Evolutionary conservation across 768 basidiomycete genomes (phyloP).

Genomic region (Cystobasidium tubakii): DNA sequence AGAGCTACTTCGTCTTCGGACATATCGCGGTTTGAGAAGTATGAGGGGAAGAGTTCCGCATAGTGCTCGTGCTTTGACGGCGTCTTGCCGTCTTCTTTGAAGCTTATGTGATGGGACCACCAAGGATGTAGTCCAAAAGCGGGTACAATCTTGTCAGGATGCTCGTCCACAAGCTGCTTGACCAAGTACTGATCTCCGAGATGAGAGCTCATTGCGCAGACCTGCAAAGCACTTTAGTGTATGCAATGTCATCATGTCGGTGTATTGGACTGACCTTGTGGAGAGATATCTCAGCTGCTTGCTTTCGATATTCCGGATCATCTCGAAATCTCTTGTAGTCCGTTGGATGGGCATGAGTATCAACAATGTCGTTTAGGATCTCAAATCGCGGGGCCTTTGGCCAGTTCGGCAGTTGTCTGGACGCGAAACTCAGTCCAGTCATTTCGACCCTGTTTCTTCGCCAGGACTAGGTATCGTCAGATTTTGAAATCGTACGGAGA

Average conservation of each 20-base stretch:
- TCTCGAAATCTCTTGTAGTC: conserved; percentile 21
- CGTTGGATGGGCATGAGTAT: conserved; percentile 30
- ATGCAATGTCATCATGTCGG: background rate
- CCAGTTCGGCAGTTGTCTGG: conserved; percentile 3
- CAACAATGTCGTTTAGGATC: background rate
- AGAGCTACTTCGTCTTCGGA: conserved; percentile 53
- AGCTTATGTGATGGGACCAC: conserved; percentile 74
- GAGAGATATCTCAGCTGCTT: background rate
- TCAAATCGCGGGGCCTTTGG: background rate
- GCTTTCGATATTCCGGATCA: background rate
- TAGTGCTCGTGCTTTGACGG: conserved; percentile 70
- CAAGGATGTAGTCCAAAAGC: conserved; percentile 94
- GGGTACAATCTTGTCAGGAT: conserved; percentile 57
- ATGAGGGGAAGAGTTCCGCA: conserved; percentile 57
- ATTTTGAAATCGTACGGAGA: no score
- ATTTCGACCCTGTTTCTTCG: no score
- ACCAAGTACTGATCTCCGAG: conserved; percentile 41
- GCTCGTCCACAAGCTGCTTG: conserved; percentile 25
- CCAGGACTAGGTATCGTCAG: no score
- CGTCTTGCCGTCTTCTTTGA: conserved; percentile 39
- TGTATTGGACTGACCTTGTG: background rate
- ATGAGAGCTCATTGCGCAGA: conserved; percentile 47
- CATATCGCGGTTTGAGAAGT: conserved; percentile 40
- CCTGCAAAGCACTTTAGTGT: conserved; percentile 52
- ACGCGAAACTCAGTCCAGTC: background rate